Evolutionary conservation across 2,329 filamentous ascomycete genomes (phyloP).

Genomic region (Fonsecaea pedrosoi): DNA sequence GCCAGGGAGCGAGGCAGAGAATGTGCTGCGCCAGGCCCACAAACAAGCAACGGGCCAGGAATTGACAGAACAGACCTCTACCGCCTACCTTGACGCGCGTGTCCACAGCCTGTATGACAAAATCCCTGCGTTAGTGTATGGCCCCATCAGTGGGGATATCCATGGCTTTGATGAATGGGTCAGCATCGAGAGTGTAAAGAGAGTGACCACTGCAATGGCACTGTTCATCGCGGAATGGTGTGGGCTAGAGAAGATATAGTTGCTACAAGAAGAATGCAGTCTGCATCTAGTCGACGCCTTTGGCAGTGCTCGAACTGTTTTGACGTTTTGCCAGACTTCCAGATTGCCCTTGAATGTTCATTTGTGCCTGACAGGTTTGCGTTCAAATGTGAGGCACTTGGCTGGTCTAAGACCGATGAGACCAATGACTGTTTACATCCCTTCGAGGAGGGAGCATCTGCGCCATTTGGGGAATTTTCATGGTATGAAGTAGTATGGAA

Average conservation of each 20-base stretch:
- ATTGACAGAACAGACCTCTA: constrained; percentile 27
- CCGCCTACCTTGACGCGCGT: constrained; percentile 33
- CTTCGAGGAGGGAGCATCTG: no score
- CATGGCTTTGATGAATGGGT: constrained; percentile 62
- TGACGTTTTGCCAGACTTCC: not conserved
- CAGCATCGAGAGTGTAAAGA: constrained; percentile 49
- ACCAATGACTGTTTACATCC: no score
- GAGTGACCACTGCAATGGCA: constrained; percentile 32
- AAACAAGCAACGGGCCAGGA: constrained; percentile 37
- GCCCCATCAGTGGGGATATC: constrained; percentile 48
- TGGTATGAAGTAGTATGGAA: no score
- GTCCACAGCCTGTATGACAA: constrained; percentile 35
- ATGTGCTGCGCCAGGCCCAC: constrained; percentile 37
- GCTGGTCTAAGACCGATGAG: no score
- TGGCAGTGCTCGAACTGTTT: not conserved
- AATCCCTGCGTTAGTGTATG: constrained; percentile 34
- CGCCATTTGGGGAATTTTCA: no score
- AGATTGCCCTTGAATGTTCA: not conserved
- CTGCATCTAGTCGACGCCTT: not conserved
- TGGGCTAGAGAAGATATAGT: constrained; percentile 31
- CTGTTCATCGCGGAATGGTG: constrained; percentile 37
- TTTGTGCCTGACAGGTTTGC: not conserved
- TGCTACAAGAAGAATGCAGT: not conserved
- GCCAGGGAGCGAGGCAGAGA: constrained; percentile 40
- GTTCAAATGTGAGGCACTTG: no score